Evolutionary conservation across 208 protist species (phyloP), one percentile per base, ranked within the genome.

Genomic region (Kentomonas sorsogonicus): DNA sequence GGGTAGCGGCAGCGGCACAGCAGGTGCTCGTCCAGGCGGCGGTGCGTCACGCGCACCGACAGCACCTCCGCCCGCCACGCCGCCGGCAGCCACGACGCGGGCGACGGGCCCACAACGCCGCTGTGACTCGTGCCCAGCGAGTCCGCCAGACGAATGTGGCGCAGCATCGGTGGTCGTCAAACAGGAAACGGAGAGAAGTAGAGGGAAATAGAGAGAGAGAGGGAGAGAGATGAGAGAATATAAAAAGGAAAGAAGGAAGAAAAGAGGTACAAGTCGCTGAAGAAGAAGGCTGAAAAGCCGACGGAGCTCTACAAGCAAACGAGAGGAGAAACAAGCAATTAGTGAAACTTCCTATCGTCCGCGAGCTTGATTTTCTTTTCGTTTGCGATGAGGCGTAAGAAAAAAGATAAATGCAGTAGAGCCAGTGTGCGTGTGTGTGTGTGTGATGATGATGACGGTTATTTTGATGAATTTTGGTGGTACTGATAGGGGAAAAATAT

Each of bases 1-100:
- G 80, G 77, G 45, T 82, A 84, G 18, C 62, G 61, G 61, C 80
- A 88, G 31, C 58, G 61, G 66, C 79, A 87, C 16, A 72, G 52
- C 1, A 58, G 67, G 25, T 76, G 48, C 10, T 50, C 7, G 18
- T 3, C 57, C 63, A 25, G 60, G 63, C 15, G 55, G 47, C 1
- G 65, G 68, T 13, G 51, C 27, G 9, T 51, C 62, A 36, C 80
- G 78, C 26, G 74, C 38, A 44, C 44, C 36, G 73, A 82, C 15
- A 86, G 51, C 3, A 74, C 66, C 1, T 41, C 31, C 1, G 71
- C 34, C 63, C 56, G 68, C 18, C 74, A 34, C 3, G 34, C 3
- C 13, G 58, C 10, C 15, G 22, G 29, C 38, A 46, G 20, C 11
- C 39, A 65, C 27, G 63, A 20, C 29, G 40, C 41, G 3, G 53